Conservation (phyloP, 2,329 filamentous ascomycete genomes). For the Phoma sp. region DNA sequence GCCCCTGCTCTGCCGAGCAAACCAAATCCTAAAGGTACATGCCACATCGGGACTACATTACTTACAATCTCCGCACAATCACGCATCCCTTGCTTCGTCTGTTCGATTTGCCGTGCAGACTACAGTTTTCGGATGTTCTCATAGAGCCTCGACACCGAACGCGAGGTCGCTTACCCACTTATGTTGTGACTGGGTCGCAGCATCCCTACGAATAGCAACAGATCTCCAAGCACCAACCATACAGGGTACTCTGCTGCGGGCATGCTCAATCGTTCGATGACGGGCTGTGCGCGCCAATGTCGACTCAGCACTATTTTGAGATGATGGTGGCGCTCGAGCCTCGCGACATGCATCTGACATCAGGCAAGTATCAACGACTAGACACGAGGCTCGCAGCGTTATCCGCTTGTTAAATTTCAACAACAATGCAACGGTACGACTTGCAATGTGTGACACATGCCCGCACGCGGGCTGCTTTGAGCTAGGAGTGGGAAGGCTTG, state of each 20-base stretch:
- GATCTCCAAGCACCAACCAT: constrained; percentile 7
- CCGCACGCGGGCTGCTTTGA: not conserved
- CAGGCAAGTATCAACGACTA: constrained; percentile 1
- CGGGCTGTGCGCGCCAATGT: constrained; percentile 7
- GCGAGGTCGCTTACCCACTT: not conserved
- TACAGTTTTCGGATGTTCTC: not conserved
- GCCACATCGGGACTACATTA: not conserved
- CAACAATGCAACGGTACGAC: not conserved
- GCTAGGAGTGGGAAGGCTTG: not conserved
- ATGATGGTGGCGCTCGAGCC: constrained; percentile 7
- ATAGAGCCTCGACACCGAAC: not conserved
- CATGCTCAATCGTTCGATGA: not conserved
- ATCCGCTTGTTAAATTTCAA: not conserved
- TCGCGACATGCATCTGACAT: constrained; percentile 9
- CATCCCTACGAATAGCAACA: constrained; percentile 5
- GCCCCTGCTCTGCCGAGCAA: not conserved
- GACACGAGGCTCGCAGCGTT: not conserved
- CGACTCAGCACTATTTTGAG: constrained; percentile 11
- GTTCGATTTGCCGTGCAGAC: not conserved
- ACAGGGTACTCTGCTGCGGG: not conserved
- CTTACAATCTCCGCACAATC: not conserved
- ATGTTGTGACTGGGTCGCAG: not conserved
- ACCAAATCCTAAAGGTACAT: not conserved
- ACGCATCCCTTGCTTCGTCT: not conserved
- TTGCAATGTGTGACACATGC: not conserved